Evolutionary conservation across 2,329 filamentous ascomycete species (phyloP).

Genomic region (Coniochaeta sp.): DNA sequence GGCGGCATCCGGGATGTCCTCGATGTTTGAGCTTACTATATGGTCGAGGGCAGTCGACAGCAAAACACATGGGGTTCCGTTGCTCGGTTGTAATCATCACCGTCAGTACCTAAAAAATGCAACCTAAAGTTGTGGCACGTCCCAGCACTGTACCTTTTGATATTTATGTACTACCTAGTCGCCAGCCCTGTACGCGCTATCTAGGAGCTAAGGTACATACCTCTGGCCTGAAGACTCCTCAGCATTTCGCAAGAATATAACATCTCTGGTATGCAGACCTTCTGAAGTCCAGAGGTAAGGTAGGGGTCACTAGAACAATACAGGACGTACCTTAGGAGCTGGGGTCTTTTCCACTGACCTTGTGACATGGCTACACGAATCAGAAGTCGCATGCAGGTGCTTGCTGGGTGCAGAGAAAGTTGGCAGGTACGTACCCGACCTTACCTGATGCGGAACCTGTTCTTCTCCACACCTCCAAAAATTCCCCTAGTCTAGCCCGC

Average conservation of each 20-base stretch:
- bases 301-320: not conserved
- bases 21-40: not conserved
- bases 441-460: not conserved
- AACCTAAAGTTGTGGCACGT: not conserved
- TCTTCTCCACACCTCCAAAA: not conserved
- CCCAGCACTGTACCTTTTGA: too few species aligned
- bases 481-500: not conserved
- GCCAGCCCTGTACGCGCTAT: too few species aligned
- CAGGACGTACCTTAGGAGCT: not conserved
- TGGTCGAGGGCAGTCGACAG: not conserved
- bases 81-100: not conserved
- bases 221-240: too few species aligned
- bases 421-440: not conserved
- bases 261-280: too few species aligned
- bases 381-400: not conserved
- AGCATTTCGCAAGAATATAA: too few species aligned
- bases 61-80: not conserved
- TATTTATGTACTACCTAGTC: too few species aligned
- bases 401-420: not conserved
- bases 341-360: not conserved
- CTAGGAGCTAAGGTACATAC: too few species aligned
- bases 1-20: constrained; percentile 24
- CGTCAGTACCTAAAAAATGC: not conserved
- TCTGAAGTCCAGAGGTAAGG: too few species aligned
- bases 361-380: not conserved